These are phyloP conservation scores for Suhomyces emberorum DNA, from an alignment of 805 yeast species.

Conservation along the genomic window DNA sequence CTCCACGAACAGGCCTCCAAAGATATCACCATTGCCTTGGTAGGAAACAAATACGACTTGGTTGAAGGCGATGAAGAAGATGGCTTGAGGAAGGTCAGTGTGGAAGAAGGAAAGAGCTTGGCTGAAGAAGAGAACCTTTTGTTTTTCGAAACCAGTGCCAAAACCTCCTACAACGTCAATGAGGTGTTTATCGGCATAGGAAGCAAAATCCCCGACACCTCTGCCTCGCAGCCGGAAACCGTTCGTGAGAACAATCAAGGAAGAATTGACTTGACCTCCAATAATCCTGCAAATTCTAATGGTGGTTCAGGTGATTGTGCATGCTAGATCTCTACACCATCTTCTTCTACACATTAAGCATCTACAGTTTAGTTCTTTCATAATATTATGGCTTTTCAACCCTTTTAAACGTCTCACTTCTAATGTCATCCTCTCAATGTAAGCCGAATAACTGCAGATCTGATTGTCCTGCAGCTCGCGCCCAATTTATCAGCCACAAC, in stretches of 20 bases:
- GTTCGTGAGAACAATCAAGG: constrained; percentile 16
- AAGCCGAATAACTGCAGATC: too few relatives aligned
- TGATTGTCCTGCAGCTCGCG: too few relatives aligned
- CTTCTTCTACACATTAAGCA: neutral
- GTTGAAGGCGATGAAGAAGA: constrained; percentile 49
- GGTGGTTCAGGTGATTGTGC: constrained; percentile 16
- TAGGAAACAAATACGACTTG: constrained; percentile 88
- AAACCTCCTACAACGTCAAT: constrained; percentile 82
- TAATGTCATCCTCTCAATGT: too few relatives aligned
- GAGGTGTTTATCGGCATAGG: constrained; percentile 92
- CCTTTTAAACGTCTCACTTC: too few relatives aligned
- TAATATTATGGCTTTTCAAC: neutral
- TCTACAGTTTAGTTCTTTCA: neutral
- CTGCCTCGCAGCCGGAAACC: constrained; percentile 6
- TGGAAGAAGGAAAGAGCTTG: constrained; percentile 79
- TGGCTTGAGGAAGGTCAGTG: constrained; percentile 68
- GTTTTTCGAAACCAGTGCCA: constrained; percentile 94
- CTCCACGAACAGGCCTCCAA: constrained; percentile 93
- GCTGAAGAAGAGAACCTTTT: constrained; percentile 90
- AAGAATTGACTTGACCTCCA: constrained; percentile 34
- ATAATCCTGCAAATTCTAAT: constrained; percentile 2
- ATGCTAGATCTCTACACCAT: too few relatives aligned
- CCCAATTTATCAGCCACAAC: too few relatives aligned
- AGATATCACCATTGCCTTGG: constrained; percentile 87
- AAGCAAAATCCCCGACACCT: constrained; percentile 63